A percentile compares a stretch with the other conserved stretches of the same genome.
phyloP scores from a whole-genome alignment of 2,329 filamentous ascomycete genomes.

The Claviceps quebecensis region DNA sequence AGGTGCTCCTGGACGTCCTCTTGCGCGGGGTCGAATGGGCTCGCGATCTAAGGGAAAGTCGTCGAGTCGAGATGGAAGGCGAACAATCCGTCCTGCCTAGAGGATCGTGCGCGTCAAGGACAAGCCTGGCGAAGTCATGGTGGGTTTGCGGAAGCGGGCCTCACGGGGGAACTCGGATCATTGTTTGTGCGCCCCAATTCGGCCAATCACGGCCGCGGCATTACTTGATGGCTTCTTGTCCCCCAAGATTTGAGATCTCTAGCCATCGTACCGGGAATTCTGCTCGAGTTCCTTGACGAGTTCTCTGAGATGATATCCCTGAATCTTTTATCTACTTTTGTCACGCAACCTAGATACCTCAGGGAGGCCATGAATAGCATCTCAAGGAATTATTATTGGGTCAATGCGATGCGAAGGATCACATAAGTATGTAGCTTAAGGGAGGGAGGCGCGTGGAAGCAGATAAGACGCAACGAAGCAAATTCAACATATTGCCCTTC shows the following conservation, averaged over 20 bases:
- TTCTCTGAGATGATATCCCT: too few species aligned
- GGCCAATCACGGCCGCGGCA: slow-evolving; percentile 17
- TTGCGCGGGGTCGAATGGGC: slow-evolving; percentile 22
- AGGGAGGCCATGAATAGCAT: too few species aligned
- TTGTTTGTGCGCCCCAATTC: slow-evolving; percentile 15
- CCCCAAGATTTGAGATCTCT: background rate
- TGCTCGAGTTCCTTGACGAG: too few species aligned
- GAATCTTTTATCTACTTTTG: too few species aligned
- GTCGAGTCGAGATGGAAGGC: slow-evolving; percentile 4
- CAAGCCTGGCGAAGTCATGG: slow-evolving; percentile 14
- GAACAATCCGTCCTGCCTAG: slow-evolving; percentile 1
- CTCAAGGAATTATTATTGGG: too few species aligned
- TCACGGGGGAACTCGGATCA: slow-evolving; percentile 16
- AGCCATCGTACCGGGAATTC: too few species aligned
- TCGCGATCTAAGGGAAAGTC: slow-evolving; percentile 13
- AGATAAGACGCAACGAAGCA: too few species aligned
- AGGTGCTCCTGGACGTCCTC: slow-evolving; percentile 21
- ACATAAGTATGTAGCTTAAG: too few species aligned
- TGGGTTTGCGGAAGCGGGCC: slow-evolving; percentile 8
- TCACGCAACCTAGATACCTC: too few species aligned
- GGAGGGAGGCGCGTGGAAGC: too few species aligned
- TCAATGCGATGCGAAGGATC: too few species aligned
- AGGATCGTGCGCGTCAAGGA: slow-evolving; percentile 10
- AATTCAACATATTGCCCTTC: too few species aligned
- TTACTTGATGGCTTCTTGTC: slow-evolving; percentile 9